phyloP scores from a whole-genome alignment of 257 asterid species.

The Eustoma russellianum region DNA sequence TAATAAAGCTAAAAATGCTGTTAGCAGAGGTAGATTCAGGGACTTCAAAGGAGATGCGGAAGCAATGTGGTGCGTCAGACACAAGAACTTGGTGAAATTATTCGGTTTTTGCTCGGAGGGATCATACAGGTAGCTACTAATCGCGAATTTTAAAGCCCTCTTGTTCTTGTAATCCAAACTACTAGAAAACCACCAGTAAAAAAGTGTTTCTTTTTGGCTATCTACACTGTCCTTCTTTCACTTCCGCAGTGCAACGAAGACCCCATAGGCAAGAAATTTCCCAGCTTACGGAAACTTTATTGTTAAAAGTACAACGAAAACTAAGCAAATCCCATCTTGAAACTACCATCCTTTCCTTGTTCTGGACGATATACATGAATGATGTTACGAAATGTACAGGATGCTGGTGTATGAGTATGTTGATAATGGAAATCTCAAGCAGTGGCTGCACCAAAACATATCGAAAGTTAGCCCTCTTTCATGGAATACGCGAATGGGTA shows the following conservation, averaged over 20 bases:
- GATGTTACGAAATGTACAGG: conserved; percentile 19
- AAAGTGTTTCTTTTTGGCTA: no score
- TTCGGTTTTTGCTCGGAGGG: conserved; percentile 48
- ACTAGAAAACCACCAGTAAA: no score
- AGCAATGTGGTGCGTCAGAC: conserved; percentile 32
- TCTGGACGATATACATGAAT: not conserved
- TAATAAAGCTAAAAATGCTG: not conserved
- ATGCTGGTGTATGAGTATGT: conserved; percentile 37
- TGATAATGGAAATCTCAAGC: conserved; percentile 41
- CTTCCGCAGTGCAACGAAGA: not conserved
- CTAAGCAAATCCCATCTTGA: no score
- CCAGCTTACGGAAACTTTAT: no score
- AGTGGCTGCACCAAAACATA: conserved; percentile 39
- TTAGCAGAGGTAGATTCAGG: conserved; percentile 18
- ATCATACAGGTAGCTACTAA: conserved; percentile 24
- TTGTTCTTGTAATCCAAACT: no score
- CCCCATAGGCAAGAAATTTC: not conserved
- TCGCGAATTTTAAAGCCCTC: no score
- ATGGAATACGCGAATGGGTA: conserved; percentile 43
- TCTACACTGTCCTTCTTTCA: no score
- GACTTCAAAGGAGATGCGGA: conserved; percentile 31
- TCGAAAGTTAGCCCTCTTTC: conserved; percentile 30
- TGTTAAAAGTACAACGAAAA: no score
- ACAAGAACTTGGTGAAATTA: conserved; percentile 50
- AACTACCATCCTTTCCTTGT: not conserved